Conservation (phyloP, 352 stramenopile genomes). For the Peronosclerospora sorghi region DNA sequence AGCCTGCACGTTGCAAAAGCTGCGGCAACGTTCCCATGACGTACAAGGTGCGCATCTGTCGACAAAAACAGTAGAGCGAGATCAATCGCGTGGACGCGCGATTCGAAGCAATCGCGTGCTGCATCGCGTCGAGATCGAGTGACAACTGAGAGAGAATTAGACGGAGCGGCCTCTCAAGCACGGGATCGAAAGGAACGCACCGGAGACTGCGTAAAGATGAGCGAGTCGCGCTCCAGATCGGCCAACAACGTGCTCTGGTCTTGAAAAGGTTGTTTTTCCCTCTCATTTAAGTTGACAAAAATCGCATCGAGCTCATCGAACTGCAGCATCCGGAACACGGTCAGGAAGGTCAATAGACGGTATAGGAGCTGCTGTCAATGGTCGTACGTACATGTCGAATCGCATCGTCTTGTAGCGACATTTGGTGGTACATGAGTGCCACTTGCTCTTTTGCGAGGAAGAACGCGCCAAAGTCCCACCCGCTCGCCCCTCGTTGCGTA, state of each 20-base stretch:
- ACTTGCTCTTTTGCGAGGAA: slow-evolving; percentile 70
- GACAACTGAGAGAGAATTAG: too few species aligned
- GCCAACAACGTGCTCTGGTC: slow-evolving; percentile 19
- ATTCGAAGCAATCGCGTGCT: slow-evolving; percentile 42
- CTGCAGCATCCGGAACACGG: too few species aligned
- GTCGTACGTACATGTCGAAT: slow-evolving; percentile 62
- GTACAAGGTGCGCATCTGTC: slow-evolving; percentile 67
- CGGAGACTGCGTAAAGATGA: slow-evolving; percentile 57
- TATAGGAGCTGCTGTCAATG: too few species aligned
- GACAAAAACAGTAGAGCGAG: slow-evolving; percentile 68
- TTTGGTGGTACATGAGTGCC: slow-evolving; percentile 78
- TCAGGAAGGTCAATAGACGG: too few species aligned
- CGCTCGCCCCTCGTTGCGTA: slow-evolving; percentile 31
- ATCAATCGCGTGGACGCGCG: slow-evolving; percentile 37
- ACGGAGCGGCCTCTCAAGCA: too few species aligned
- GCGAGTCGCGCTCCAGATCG: slow-evolving; percentile 11
- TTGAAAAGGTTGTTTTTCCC: slow-evolving; percentile 18
- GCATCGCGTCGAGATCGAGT: slow-evolving; percentile 36
- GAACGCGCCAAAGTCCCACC: slow-evolving; percentile 74
- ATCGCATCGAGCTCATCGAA: slow-evolving; percentile 76
- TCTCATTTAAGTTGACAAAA: slow-evolving; percentile 33
- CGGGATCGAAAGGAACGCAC: slow-evolving; percentile 26
- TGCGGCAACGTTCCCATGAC: slow-evolving; percentile 57
- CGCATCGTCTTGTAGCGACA: slow-evolving; percentile 70
- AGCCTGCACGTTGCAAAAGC: slow-evolving; percentile 37